A percentile compares a stretch with the other conserved stretches of the same genome.
These are phyloP conservation scores for Inga leiocalycina DNA, from an alignment of 306 rosid genomes.

Conservation along the genomic window DNA sequence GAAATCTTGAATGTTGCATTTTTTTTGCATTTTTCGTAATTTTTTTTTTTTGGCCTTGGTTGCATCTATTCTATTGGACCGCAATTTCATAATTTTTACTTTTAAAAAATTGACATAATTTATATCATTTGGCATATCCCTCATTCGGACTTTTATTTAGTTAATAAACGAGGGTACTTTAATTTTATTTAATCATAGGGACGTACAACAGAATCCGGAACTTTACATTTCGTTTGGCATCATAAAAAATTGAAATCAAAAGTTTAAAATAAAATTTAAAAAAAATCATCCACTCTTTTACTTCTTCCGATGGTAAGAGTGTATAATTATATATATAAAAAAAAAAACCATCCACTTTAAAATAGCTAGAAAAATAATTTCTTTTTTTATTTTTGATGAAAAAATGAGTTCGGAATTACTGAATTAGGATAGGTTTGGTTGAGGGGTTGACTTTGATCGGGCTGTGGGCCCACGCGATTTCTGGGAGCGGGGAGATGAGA, in stretches of 20 bases:
- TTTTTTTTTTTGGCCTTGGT: background rate
- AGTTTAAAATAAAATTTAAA: too few relatives aligned
- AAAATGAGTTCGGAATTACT: background rate
- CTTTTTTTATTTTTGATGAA: background rate
- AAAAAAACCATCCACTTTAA: background rate
- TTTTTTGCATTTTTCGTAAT: background rate
- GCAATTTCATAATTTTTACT: background rate
- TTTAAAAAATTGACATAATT: background rate
- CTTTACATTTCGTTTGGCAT: background rate
- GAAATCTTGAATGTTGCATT: background rate
- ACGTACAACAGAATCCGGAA: background rate
- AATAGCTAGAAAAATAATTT: background rate
- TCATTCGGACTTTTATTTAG: background rate
- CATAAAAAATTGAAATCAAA: background rate
- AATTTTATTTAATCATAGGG: background rate
- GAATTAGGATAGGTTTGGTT: background rate
- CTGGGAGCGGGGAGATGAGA: background rate
- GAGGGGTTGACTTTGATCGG: constrained; percentile 36
- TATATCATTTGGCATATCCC: background rate
- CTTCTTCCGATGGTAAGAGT: background rate
- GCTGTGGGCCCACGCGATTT: constrained; percentile 22
- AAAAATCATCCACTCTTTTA: background rate
- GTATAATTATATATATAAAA: too few relatives aligned
- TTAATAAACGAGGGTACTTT: background rate
- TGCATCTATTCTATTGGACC: background rate